These are phyloP conservation scores for Arachnopeziza araneosa DNA, from an alignment of 2,329 filamentous ascomycete species.

Conservation along the genomic window DNA sequence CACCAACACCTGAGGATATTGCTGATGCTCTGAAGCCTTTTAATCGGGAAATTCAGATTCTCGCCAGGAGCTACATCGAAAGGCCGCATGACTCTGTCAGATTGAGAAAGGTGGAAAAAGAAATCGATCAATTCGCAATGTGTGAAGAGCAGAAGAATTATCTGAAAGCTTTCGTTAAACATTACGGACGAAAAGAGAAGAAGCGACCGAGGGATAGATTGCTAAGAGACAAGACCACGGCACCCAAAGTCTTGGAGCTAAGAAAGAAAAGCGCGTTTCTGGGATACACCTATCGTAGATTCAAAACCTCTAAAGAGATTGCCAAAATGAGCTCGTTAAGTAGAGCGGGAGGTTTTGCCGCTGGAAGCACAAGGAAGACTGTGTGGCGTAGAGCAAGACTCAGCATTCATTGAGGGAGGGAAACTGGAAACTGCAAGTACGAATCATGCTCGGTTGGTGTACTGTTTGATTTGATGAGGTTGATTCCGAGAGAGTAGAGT, in stretches of 20 bases:
- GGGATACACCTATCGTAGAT: constrained; percentile 78
- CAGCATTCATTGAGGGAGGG: constrained; percentile 24
- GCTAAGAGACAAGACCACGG: constrained; percentile 65
- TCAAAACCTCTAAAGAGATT: constrained; percentile 21
- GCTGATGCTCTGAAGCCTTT: constrained; percentile 28
- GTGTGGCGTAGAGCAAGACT: constrained; percentile 28
- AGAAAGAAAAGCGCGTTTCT: constrained; percentile 80
- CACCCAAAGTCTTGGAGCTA: constrained; percentile 66
- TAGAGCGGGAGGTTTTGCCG: constrained; percentile 6
- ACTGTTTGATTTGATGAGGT: not conserved
- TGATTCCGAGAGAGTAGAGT: not conserved
- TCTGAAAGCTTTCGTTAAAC: constrained; percentile 29
- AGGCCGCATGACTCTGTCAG: constrained; percentile 27
- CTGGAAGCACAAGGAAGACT: constrained; percentile 11
- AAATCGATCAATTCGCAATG: constrained; percentile 30
- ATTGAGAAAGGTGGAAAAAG: constrained; percentile 28
- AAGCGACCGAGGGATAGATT: constrained; percentile 82
- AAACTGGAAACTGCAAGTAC: not conserved
- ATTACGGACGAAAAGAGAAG: constrained; percentile 51
- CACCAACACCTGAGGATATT: constrained; percentile 24
- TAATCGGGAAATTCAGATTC: constrained; percentile 30
- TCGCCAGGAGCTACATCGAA: constrained; percentile 27
- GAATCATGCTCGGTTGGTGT: not conserved
- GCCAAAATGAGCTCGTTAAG: constrained; percentile 1
- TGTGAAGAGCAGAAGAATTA: constrained; percentile 31